These are phyloP conservation scores for Pseudocercospora eumusae DNA, from an alignment of 2,329 filamentous ascomycete species.

Conservation along the genomic window DNA sequence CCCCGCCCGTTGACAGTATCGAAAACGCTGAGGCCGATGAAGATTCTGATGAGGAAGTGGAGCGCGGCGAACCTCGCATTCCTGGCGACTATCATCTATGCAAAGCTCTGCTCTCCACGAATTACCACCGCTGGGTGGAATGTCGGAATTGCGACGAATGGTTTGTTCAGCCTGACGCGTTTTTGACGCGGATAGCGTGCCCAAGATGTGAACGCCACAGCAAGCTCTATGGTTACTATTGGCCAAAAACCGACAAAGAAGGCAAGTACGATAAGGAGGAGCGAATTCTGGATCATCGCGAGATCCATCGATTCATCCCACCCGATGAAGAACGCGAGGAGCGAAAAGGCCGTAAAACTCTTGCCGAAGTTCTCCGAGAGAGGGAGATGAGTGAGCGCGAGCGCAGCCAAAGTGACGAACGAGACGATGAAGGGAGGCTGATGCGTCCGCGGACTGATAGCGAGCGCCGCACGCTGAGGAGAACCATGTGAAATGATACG, in stretches of 20 bases:
- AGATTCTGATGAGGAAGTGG: slow-evolving; percentile 25
- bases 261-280: slow-evolving; percentile 70
- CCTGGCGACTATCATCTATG: slow-evolving; percentile 74
- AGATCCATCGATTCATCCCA: slow-evolving; percentile 78
- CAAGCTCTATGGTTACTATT: slow-evolving; percentile 90
- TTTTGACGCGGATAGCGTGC: slow-evolving; percentile 81
- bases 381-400: slow-evolving; percentile 31
- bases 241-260: slow-evolving; percentile 90
- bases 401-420: slow-evolving; percentile 23
- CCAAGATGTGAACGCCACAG: slow-evolving; percentile 93
- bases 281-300: slow-evolving; percentile 78
- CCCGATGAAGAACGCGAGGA: slow-evolving; percentile 45
- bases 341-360: slow-evolving; percentile 39
- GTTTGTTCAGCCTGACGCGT: slow-evolving; percentile 88
- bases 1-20: slow-evolving; percentile 33
- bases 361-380: slow-evolving; percentile 35
- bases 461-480: slow-evolving; percentile 1
- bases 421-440: slow-evolving; percentile 4
- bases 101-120: slow-evolving; percentile 70
- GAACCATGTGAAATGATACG: slow-evolving; percentile 11
- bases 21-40: slow-evolving; percentile 29
- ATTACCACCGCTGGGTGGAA: slow-evolving; percentile 79
- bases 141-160: slow-evolving; percentile 79
- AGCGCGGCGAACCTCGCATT: slow-evolving; percentile 43
- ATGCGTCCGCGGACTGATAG: not conserved